Conservation (phyloP, 1,284 basidiomycete genomes). For the Grifola frondosa region DNA sequence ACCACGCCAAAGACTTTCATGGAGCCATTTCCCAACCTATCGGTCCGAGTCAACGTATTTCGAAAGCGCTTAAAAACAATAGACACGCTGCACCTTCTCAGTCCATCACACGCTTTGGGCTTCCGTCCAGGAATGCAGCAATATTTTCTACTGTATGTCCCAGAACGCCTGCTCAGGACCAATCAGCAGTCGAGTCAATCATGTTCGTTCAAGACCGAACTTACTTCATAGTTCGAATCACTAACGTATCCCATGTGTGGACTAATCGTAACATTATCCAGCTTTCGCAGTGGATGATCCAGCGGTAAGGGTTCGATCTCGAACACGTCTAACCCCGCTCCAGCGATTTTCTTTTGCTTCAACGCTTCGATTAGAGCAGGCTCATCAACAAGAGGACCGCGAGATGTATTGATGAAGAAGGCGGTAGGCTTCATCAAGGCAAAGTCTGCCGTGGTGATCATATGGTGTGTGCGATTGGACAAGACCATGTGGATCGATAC, state of each 20-base stretch:
- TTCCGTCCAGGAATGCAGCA: conserved; percentile 42
- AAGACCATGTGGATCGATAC: conserved; percentile 61
- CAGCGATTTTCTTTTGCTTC: conserved; percentile 48
- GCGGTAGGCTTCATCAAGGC: conserved; percentile 52
- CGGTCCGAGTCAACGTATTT: no score
- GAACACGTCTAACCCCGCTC: conserved; percentile 60
- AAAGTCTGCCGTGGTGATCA: conserved; percentile 49
- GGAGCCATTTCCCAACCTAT: no score
- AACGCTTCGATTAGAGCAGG: conserved; percentile 49
- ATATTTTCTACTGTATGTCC: conserved; percentile 54
- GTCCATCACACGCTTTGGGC: conserved; percentile 29
- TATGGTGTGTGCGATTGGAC: conserved; percentile 46
- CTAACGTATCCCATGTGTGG: conserved; percentile 63
- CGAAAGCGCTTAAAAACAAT: no score
- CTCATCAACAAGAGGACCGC: conserved; percentile 63
- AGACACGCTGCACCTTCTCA: no score
- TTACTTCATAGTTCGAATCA: conserved; percentile 48
- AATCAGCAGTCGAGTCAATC: background rate
- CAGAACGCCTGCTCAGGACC: conserved; percentile 29
- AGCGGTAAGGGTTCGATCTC: conserved; percentile 61
- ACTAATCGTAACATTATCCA: conserved; percentile 54
- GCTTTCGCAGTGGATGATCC: conserved; percentile 50
- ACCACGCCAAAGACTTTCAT: no score
- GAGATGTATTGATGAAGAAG: conserved; percentile 62
- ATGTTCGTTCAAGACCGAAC: conserved; percentile 10